Evolutionary conservation across 75 land plant genomes (phyloP).

Genomic region (Cryptomeria japonica): DNA sequence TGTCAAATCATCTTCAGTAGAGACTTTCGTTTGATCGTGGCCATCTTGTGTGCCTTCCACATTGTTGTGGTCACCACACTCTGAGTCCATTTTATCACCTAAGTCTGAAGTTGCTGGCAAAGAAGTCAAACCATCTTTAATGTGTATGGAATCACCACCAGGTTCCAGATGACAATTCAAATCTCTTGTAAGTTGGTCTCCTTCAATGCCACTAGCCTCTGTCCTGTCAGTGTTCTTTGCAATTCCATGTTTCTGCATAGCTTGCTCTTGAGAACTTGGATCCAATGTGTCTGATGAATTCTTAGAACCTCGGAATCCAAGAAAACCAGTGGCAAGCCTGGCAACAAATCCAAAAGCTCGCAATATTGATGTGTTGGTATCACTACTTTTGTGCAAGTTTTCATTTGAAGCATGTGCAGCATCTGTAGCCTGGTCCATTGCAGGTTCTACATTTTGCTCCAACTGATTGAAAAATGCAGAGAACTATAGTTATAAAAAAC

Average conservation of each 20-base stretch:
- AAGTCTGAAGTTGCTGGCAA: neutral
- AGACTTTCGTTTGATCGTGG: neutral
- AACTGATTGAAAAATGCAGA: neutral
- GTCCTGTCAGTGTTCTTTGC: conserved; percentile 10
- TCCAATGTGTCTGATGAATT: conserved; percentile 16
- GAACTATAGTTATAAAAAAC: neutral
- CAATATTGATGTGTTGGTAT: conserved; percentile 42
- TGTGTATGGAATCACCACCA: neutral
- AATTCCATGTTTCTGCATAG: conserved; percentile 11
- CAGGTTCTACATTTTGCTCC: neutral
- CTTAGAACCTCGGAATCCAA: conserved; percentile 32
- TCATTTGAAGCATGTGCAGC: conserved; percentile 10
- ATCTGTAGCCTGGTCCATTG: conserved; percentile 18
- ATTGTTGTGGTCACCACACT: conserved; percentile 7
- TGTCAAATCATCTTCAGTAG: neutral
- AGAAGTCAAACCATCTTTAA: conserved; percentile 4
- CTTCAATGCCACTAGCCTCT: neutral
- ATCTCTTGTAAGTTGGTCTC: neutral
- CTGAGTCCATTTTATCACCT: neutral
- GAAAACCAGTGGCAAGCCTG: conserved; percentile 59
- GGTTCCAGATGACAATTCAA: neutral
- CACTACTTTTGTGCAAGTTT: conserved; percentile 19
- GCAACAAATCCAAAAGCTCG: conserved; percentile 67
- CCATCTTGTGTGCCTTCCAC: neutral
- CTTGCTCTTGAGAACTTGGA: conserved; percentile 15